Percentiles rank a stretch among this genome's conserved stretches.
phyloP scores from a whole-genome alignment of 2,329 filamentous ascomycete species.

The Fusarium nurragi region DNA sequence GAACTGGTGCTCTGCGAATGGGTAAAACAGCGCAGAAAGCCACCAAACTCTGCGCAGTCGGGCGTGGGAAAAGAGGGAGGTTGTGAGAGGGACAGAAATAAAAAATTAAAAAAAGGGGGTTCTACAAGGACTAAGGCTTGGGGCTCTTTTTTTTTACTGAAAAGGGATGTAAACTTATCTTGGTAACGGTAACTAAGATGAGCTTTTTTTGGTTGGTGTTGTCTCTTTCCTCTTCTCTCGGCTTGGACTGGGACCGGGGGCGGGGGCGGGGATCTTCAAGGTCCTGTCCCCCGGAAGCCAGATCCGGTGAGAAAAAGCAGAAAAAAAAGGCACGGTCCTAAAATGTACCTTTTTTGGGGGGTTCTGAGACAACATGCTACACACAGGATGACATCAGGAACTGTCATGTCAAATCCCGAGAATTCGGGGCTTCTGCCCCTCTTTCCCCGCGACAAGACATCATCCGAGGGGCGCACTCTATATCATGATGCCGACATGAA shows the following conservation, averaged over 20 bases:
- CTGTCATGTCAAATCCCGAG: slow-evolving; percentile 15
- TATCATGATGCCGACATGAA: not conserved
- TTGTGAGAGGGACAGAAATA: not conserved
- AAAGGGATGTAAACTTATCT: not conserved
- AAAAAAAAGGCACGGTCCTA: not conserved
- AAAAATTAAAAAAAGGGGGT: not conserved
- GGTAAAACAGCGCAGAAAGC: not conserved
- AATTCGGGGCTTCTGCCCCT: slow-evolving; percentile 26
- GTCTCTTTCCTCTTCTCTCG: slow-evolving; percentile 38
- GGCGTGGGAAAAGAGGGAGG: not conserved
- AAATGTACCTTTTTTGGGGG: not conserved
- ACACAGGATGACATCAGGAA: slow-evolving; percentile 7
- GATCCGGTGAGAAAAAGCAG: not conserved
- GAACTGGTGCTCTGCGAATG: not conserved
- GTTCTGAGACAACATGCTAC: not conserved
- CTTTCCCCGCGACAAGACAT: slow-evolving; percentile 20
- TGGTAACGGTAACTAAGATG: not conserved
- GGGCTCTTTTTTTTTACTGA: not conserved
- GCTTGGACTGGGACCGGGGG: not conserved
- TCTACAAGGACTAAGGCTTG: slow-evolving; percentile 11
- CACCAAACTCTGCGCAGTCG: not conserved
- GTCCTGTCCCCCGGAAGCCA: not conserved
- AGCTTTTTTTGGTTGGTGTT: slow-evolving; percentile 1
- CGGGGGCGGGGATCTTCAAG: too few species aligned
- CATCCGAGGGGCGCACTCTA: not conserved